These are phyloP conservation scores for Eucalyptus tenuipes DNA, from an alignment of 345 rosid genomes.

Conservation along the genomic window DNA sequence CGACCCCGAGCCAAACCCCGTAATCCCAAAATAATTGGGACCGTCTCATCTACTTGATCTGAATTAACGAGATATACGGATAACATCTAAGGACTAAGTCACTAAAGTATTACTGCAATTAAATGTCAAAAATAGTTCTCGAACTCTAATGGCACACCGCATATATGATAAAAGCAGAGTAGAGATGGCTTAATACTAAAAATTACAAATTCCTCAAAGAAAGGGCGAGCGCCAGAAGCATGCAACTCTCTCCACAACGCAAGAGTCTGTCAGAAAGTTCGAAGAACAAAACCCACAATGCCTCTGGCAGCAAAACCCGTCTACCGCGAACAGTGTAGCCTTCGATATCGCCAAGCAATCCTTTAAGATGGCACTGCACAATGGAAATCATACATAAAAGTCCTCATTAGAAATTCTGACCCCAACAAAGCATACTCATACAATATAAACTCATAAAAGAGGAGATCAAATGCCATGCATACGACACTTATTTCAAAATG, in stretches of 20 bases:
- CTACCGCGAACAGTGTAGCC: not conserved
- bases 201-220: not conserved
- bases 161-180: not conserved
- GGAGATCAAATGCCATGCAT: not conserved
- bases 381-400: not conserved
- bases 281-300: not conserved
- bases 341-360: not conserved
- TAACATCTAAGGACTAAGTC: not conserved
- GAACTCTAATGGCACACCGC: not conserved
- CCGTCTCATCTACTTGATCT: not conserved
- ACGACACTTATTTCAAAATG: not conserved
- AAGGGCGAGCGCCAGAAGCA: not conserved
- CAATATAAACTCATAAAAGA: not conserved
- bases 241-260: not conserved
- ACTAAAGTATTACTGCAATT: not conserved
- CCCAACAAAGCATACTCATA: not conserved
- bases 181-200: not conserved
- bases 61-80: not conserved
- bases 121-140: not conserved
- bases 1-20: not conserved
- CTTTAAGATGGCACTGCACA: not conserved
- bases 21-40: not conserved
- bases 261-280: not conserved
- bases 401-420: not conserved
- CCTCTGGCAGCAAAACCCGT: not conserved